Base-by-base conservation (phyloP, 345 rosid genomes). In the thale cress (Arabidopsis thaliana) region DNA sequence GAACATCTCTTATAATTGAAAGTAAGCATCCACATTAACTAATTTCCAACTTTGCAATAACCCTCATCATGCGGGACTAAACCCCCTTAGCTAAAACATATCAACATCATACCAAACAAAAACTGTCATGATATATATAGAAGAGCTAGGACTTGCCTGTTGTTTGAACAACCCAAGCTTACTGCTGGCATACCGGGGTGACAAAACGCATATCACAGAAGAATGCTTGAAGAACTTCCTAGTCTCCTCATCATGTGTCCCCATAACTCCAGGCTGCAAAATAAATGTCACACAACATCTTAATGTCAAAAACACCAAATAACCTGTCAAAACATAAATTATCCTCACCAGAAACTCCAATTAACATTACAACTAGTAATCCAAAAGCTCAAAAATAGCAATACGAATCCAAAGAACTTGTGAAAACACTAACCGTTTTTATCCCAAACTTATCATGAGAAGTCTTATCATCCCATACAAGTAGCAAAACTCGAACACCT, bases 391-490 rank as follows among this genome's bases (percentile, higher is more conserved):
- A 61, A 67, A 51, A 50, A 5, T 23, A 22, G 41, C 30, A 28
- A 28, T 7, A 6, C 11, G 5, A 55, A 30, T 55, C 16, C 8
- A 45, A 14, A 12, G 40, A 7, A 37, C 32, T 28, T 28, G 32
- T 28, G 8, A 22, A 32, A 66, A 70, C 34, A 56, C 89, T 85
- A 74, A 95, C 97, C 79, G 84, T 87, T 13, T 62, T 74, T 36
- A 92, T 46, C 55, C 91, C 88, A 8, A 83, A 84, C 64, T 85
- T 89, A 45, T 87, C 91, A 24, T 84, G 93, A 8, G 99, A 95
- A 59, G 97, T 89, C 82, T 82, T 95, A 76, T 95, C 99, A 46
- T 95, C 97, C 99, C 98, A 95, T 8, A 92, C 82, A 80, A 95
- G 83, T 61, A 92, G 55, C 87, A 95, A 71, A 62, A 92, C 96